A percentile compares a stretch with the other conserved stretches of the same genome.
Conservation (phyloP, 2,329 filamentous ascomycete genomes). For the Colletotrichum costaricense region DNA sequence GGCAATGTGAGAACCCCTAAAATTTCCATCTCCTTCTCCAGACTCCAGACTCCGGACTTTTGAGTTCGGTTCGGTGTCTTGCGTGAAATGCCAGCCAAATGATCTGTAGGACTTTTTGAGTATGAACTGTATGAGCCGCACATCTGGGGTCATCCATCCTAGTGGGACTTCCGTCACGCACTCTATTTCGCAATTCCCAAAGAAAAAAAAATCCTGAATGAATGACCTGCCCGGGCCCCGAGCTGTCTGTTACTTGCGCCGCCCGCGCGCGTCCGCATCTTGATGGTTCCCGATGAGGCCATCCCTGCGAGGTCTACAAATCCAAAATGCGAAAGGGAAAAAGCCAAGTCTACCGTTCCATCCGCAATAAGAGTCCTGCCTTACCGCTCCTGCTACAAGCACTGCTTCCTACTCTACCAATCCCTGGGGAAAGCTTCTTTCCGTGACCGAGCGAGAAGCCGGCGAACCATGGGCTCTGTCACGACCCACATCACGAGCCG, state of each 20-base stretch:
- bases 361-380: not conserved
- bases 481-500: not conserved
- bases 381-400: conserved; percentile 20
- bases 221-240: not conserved
- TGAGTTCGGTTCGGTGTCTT: not conserved
- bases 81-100: not conserved
- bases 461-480: no score
- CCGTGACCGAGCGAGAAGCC: no score
- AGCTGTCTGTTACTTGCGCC: not conserved
- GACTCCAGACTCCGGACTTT: not conserved
- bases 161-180: not conserved
- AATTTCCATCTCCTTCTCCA: not conserved
- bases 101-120: not conserved
- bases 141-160: not conserved
- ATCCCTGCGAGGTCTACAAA: not conserved
- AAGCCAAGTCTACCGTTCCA: not conserved
- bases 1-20: not conserved
- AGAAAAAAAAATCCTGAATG: not conserved
- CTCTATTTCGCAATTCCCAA: not conserved
- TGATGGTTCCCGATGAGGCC: not conserved
- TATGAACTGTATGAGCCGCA: not conserved
- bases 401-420: not conserved
- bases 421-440: not conserved
- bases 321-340: not conserved
- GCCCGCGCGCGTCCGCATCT: not conserved